Conservation (phyloP, 2,329 filamentous ascomycete species). For the Epicoccum sorghinum region DNA sequence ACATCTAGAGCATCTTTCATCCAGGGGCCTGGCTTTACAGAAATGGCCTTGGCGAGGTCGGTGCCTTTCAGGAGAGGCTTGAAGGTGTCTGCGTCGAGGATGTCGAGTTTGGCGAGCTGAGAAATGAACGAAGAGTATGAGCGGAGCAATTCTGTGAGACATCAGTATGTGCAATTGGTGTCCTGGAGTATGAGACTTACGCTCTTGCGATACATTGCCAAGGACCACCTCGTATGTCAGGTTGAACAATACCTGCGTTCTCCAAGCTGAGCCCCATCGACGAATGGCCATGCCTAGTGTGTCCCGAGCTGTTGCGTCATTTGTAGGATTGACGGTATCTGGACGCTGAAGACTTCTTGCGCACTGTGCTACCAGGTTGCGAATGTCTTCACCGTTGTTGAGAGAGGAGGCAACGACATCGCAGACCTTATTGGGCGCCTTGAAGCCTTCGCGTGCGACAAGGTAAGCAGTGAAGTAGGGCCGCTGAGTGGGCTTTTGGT, state of each 20-base stretch:
- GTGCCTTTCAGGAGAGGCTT: conserved; percentile 72
- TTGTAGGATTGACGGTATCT: conserved; percentile 52
- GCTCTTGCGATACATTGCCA: conserved; percentile 46
- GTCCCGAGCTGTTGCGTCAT: conserved; percentile 61
- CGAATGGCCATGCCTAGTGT: conserved; percentile 76
- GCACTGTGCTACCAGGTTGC: conserved; percentile 60
- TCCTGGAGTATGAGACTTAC: conserved; percentile 43
- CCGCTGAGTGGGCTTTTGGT: conserved; percentile 52
- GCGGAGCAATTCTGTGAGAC: conserved; percentile 50
- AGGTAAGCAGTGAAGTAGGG: conserved; percentile 59
- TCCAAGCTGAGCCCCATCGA: conserved; percentile 75
- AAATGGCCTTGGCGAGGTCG: conserved; percentile 70
- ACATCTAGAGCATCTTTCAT: conserved; percentile 79
- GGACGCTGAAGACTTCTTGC: conserved; percentile 56
- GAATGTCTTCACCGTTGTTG: conserved; percentile 68
- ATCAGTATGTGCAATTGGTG: conserved; percentile 18
- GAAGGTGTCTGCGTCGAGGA: conserved; percentile 58
- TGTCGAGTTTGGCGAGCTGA: conserved; percentile 56
- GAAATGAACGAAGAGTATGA: conserved; percentile 61
- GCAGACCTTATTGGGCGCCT: conserved; percentile 75
- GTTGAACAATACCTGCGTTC: conserved; percentile 71
- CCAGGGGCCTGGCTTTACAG: conserved; percentile 78
- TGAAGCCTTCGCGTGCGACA: conserved; percentile 78
- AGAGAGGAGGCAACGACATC: conserved; percentile 70
- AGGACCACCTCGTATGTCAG: conserved; percentile 67